Base-by-base conservation (phyloP, 495 filamentous ascomycete species). In the Aspergillus panamensis region DNA sequence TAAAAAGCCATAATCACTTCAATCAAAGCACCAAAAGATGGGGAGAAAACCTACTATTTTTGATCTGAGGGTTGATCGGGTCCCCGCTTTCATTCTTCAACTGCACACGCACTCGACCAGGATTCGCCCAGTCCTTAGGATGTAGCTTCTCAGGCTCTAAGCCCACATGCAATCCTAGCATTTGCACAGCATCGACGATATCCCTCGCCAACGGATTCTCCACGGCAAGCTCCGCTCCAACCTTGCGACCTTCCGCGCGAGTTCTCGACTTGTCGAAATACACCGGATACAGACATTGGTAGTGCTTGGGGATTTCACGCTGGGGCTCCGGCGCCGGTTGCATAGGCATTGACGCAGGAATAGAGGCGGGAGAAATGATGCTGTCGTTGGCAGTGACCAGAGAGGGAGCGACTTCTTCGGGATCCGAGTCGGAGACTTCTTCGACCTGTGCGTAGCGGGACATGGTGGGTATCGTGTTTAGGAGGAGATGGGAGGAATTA, bases 111-210 rank as follows among this genome's bases (percentile, higher is more conserved):
- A 98, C 91, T 29, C 94, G 80, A 0, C 94, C 94, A 12, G 94
- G 94, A 74, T 98, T 98, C 33, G 87, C 88, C 94, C 94, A 98
- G 74, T 98, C 94, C 73, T 92, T 92, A 0, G 94, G 94, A 75
- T 98, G 94, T 45, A 85, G 78, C 75, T 96, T 96, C 63, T 86
- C 88, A 0, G 92, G 91, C 71, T 98, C 94, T 69, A 96, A 87
- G 6, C 92, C 87, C 31, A 86, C 84, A 30, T 83, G 80, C 57
- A 97, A 71, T 6, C 88, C 85, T 42, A 97, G 77, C 57, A 73
- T 72, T 17, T 86, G 84, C 64, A 88, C 89, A 0, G 93, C 94
- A 59, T 91, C 85, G 32, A 90, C 89, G 67, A 98, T 92, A 62
- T 93, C 91, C 53, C 90, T 79, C 7, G 94, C 94, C 16, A 98